Base-by-base conservation (phyloP, 2,329 filamentous ascomycete genomes). In the Alternaria sp. region DNA sequence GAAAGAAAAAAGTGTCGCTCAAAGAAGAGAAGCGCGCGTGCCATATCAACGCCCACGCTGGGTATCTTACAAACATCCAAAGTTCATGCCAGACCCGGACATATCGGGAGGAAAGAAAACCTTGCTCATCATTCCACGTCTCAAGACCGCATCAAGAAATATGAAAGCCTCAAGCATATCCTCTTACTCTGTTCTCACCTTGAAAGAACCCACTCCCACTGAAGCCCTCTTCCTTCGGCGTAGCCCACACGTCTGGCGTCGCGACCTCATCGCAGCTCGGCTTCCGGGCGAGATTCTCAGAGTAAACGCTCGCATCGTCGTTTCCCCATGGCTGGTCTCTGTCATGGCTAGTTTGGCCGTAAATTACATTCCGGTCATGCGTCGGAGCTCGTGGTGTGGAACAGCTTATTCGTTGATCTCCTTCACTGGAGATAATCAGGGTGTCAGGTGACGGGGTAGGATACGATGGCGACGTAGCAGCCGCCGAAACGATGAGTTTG, bases 191-290 rank as follows among this genome's bases (percentile, higher is more conserved):
- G 5, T 37, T 45, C 17, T 37, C 41, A 13, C 9, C 31, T 3
- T 56, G 46, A 26, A 74, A 72, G 26, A 74, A 74, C 0, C 66
- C 72, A 57, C 65, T 70, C 0, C 53, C 59, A 21, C 56, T 45
- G 23, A 64, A 67, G 10, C 54, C 66, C 60, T 72, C 55, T 77
- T 84, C 63, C 75, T 71, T 75, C 1, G 75, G 75, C 58, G 75
- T 77, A 5, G 71, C 71, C 72, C 72, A 77, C 2, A 65, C 67
- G 23, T 77, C 75, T 2, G 72, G 72, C 50, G 70, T 75, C 7
- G 61, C 56, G 1, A 70, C 40, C 7, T 73, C 69, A 14, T 73
- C 70, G n/a, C 57, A 59, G 31, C 62, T 62, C 17, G 56, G 60
- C 41, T 42, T 53, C 6, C 52, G 44, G 10, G 61, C 66, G 23